Evolutionary conservation across 1,139 yeast genomes (phyloP), one percentile per base, ranked within the genome.

Genomic region (Blastobotrys serpentis): DNA sequence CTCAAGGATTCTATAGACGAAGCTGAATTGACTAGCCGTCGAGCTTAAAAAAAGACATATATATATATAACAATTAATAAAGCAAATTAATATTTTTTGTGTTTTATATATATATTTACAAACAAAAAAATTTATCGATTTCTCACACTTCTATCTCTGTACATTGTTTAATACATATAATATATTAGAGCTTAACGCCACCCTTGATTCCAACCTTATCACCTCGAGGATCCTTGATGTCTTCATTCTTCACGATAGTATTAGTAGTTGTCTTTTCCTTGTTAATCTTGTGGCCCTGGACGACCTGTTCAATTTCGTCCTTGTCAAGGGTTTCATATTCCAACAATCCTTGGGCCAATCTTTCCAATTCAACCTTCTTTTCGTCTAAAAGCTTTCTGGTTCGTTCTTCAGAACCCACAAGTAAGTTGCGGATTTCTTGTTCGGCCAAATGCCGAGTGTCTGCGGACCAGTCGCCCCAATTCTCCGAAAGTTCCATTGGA

Each of bases 381-480:
- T 79, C 84, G 26, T 70, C 66, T 54, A 94, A 75, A 65, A 90
- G 62, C 46, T 72, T 69, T 57, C 95, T 78, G 1, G 98, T 84
- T 64, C 98, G 80, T 38, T 75, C 75, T 65, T 90, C 98, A 44
- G 95, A 83, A 2, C 73, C 79, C 47, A 86, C 73, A 53, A 94
- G 75, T 55, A 86, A 72, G 44, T 76, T 80, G 50, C 96, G 76
- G 41, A 92, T 92, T 70, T 92, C 98, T 61, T 84, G 81, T 67
- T 94, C 99, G 14, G 98, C 98, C 67, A 82, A 74, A 63, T 88
- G 94, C 55, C 95, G 78, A 45, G 95, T 78, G 56, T 82, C 80
- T 10, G 90, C 86, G 1, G 97, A 87, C 98, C 98, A 92, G 49
- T 86, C 80, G 57, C 83, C 89, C 97, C 97, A 90, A 64, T 85